Base-by-base conservation (phyloP, 495 filamentous ascomycete species). In the Viridothelium virens region DNA sequence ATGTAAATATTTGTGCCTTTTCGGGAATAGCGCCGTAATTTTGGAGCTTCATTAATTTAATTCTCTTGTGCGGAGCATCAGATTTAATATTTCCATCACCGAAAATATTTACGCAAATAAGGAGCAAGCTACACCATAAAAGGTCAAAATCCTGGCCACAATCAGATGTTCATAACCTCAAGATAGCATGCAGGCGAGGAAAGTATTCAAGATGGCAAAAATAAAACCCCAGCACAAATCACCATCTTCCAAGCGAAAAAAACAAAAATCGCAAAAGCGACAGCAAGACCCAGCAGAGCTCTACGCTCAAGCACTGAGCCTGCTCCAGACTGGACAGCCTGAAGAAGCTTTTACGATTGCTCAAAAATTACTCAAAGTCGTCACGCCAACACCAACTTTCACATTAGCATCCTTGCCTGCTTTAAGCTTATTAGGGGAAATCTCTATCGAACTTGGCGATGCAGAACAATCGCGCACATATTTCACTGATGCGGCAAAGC, bases 361-460 rank as follows among this genome's bases (percentile, higher is more conserved):
- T 25, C 79, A 85, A 65, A 78, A 83, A 47, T 89, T 89, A 9
- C 82, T 89, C 47, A 75, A 77, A 10, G 77, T 84, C 5, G 66
- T 78, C 0, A 77, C 83, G 48, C 72, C 77, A 34, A 72, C 76
- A 47, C 68, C 75, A 34, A 74, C 76, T 63, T 77, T 80, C 36
- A 79, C 77, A 37, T 68, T 75, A 62, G 71, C 71, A 37, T 77
- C 79, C 1, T 84, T 90, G 56, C 85, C 83, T 37, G 87, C 91
- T 1, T 76, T 96, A 50, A 90, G 87, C 46, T 74, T 96, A 4
- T 81, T 96, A 44, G 95, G 87, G 38, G 90, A 96, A 71, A 91
- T 96, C 65, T 80, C 87, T 67, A 82, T 97, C 56, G 92, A 96
- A 70, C 76, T 94, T 3, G 93, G 93, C 64, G 87, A 96, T 31